Base-by-base conservation (phyloP, 2,329 filamentous ascomycete species). In the Arthroderma sp. region DNA sequence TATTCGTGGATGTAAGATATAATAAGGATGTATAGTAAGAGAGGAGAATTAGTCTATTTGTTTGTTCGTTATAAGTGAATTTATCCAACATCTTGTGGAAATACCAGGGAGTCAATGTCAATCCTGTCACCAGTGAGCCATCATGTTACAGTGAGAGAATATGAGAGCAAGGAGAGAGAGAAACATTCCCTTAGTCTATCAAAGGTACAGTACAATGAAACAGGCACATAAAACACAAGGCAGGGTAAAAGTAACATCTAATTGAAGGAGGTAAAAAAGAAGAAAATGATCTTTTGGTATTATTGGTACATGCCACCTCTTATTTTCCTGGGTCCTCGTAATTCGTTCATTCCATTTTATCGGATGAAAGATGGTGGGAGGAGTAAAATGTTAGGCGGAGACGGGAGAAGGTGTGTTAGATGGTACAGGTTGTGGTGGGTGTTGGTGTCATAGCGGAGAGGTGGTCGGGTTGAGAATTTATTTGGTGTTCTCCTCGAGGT, bases 401-500 rank as follows among this genome's bases (percentile, higher is more conserved):
- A 51, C 15, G 5, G 47, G 25, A 51, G 25, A 51, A 13, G 47
- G n/a, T 31, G 25, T 17, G 47, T 51, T 35, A 33, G 23, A 31
- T 51, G 47, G 28, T 51, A 33, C 47, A 51, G 25, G 9, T 38
- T 2, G 35, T 13, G n/a, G 49, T 49, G 33, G 37, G 55, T 38
- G 58, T 47, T 56, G 35, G 54, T 44, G 58, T 53, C 28, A 54
- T 56, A 37, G 47, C 23, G 38, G 37, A 6, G 15, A 4, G 7
- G 28, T 31, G 28, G 44, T 19, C 43, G 13, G 19, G 38, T 21
- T 37, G 41, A 38, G 21, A 35, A 23, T 55, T 60, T 60, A 60
- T 56, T 60, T 60, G 58, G 39, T 57, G 9, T 60, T 54, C 17
- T 60, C 31, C 19, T 58, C 52, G 55, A 60, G 56, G 53, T 17